Evolutionary conservation across 805 yeast species (phyloP).

Genomic region (Suhomyces xylopsoci): DNA sequence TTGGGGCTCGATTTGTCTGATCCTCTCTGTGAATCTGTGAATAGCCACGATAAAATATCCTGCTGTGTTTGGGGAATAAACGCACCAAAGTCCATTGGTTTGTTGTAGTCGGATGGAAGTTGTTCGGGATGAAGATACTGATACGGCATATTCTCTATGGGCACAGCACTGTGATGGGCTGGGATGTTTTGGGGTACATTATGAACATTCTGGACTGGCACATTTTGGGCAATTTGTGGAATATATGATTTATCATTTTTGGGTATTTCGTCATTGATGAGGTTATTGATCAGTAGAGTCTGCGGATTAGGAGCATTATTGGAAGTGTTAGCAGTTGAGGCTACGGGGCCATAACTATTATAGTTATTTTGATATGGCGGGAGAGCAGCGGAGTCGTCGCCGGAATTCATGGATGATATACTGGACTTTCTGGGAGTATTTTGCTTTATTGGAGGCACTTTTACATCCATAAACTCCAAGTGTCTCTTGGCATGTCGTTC

Average conservation of each 20-base stretch:
- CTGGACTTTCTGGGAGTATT: neutral
- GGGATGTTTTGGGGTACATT: neutral
- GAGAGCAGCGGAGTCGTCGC: neutral
- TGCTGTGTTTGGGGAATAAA: slow-evolving; percentile 28
- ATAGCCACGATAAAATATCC: slow-evolving; percentile 41
- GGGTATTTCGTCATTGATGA: slow-evolving; percentile 12
- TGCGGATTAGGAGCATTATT: neutral
- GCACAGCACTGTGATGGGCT: neutral
- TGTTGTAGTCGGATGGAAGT: neutral
- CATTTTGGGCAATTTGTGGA: neutral
- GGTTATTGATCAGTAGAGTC: slow-evolving; percentile 8
- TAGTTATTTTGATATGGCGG: neutral
- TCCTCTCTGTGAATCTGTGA: slow-evolving; percentile 23
- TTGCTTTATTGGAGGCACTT: neutral
- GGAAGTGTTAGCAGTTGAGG: neutral
- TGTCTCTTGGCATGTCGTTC: slow-evolving; percentile 39
- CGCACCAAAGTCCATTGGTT: neutral
- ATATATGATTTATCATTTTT: neutral
- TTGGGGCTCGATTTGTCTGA: neutral
- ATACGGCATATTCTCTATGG: neutral
- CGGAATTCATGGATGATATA: neutral
- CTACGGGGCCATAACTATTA: too few species aligned
- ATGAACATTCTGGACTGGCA: neutral
- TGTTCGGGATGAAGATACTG: neutral
- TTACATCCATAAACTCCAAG: slow-evolving; percentile 9